Evolutionary conservation across 805 yeast species (phyloP).

Genomic region (Kuraishia hungarica): DNA sequence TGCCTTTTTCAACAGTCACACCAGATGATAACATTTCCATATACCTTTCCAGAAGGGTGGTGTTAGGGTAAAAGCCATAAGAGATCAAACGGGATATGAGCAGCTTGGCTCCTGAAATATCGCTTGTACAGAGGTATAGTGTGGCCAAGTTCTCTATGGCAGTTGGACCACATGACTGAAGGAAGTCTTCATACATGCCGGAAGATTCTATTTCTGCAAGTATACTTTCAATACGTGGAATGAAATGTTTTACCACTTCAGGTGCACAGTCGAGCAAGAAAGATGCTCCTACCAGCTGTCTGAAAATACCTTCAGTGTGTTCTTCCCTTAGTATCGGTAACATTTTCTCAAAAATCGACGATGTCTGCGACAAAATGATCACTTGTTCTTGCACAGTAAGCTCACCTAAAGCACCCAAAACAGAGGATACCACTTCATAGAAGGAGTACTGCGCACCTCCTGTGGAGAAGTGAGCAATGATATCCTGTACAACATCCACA

Average conservation of each 20-base stretch:
- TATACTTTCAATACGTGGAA: background rate
- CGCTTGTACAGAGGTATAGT: background rate
- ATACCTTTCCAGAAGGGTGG: background rate
- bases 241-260: background rate
- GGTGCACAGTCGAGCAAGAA: background rate
- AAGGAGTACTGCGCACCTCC: background rate
- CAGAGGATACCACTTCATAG: background rate
- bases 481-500: background rate
- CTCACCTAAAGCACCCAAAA: background rate
- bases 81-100: background rate
- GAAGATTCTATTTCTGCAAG: background rate
- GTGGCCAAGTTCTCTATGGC: background rate
- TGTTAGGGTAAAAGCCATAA: background rate
- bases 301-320: background rate
- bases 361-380: background rate
- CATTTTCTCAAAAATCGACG: background rate
- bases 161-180: background rate
- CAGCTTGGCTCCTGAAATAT: background rate
- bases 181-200: background rate
- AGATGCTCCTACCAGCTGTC: background rate
- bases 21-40: background rate
- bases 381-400: background rate
- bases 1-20: background rate
- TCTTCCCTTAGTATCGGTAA: background rate
- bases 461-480: background rate